Evolutionary conservation across 495 filamentous ascomycete species (phyloP).

Genomic region (Lineolata rhizophorae): DNA sequence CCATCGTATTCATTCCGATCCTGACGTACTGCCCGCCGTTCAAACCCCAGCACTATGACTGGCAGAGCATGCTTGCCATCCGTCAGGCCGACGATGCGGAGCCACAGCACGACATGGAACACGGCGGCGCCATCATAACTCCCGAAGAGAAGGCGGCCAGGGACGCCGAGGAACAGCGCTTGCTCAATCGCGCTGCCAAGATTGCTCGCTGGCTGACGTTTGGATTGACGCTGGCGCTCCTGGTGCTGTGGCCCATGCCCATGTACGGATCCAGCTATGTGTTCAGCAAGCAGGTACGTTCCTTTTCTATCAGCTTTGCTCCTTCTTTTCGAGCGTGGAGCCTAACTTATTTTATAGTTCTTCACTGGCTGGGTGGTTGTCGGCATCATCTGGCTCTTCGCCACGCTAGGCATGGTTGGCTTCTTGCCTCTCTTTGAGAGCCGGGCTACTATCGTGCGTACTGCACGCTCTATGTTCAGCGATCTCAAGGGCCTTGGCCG

Average conservation of each 20-base stretch:
- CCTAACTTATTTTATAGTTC: slow-evolving; percentile 24
- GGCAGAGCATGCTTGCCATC: slow-evolving; percentile 54
- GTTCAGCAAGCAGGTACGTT: slow-evolving; percentile 19
- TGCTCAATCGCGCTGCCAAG: slow-evolving; percentile 2
- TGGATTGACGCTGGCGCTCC: slow-evolving; percentile 20
- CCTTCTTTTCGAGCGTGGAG: slow-evolving; percentile 24
- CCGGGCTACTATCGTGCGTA: neutral
- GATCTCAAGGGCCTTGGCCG: too few relatives aligned
- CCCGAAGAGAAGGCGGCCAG: slow-evolving; percentile 1
- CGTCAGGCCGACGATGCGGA: slow-evolving; percentile 8
- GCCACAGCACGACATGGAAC: slow-evolving; percentile 4
- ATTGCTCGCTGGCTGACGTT: slow-evolving; percentile 3
- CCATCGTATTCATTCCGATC: slow-evolving; percentile 7
- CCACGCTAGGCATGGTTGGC: neutral
- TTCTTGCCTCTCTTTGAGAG: neutral
- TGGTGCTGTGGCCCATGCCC: slow-evolving; percentile 16
- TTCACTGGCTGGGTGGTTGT: slow-evolving; percentile 25
- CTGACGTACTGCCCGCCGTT: slow-evolving; percentile 23
- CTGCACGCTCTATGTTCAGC: too few relatives aligned
- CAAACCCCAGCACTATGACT: slow-evolving; percentile 10
- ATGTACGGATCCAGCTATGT: slow-evolving; percentile 15
- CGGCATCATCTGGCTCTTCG: slow-evolving; percentile 24
- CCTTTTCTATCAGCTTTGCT: slow-evolving; percentile 22
- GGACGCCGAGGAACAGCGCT: neutral
- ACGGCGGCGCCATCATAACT: slow-evolving; percentile 4